Evolutionary conservation across 225 moss, liverwort and hornwort genomes (phyloP).

Genomic region (Thuidium tamariscinum): DNA sequence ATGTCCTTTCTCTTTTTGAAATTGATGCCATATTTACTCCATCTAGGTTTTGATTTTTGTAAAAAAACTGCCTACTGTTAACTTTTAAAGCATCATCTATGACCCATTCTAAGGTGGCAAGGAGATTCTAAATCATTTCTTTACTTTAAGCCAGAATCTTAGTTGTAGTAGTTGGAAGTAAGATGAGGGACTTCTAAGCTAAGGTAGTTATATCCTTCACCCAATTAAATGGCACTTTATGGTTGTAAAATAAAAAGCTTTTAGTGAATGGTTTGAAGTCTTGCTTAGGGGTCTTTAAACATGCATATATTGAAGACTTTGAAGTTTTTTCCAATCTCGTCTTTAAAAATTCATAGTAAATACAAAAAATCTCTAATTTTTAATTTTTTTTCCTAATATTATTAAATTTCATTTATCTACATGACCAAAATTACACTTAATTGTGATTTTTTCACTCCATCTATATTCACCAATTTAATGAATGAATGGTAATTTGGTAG

Average conservation of each 20-base stretch:
- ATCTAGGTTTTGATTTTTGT: fast-evolving
- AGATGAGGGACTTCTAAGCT: neutral
- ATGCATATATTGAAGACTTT: neutral
- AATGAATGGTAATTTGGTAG: too few species aligned
- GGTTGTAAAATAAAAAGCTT: neutral
- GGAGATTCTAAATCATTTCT: neutral
- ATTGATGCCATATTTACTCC: neutral
- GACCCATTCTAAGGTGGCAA: neutral
- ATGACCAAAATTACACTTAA: too few species aligned
- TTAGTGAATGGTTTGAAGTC: fast-evolving
- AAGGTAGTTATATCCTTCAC: neutral
- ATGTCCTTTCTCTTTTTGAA: too few species aligned
- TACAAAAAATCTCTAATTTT: too few species aligned
- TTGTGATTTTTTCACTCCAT: too few species aligned
- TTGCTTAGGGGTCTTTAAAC: neutral
- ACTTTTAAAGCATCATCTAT: neutral
- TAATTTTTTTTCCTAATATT: too few species aligned
- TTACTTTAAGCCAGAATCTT: neutral
- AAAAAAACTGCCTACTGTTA: fast-evolving
- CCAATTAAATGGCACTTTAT: neutral
- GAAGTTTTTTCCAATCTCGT: fast-evolving
- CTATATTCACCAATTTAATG: too few species aligned
- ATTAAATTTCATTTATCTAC: too few species aligned
- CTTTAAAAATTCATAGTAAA: neutral
- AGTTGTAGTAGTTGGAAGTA: neutral